Evolutionary conservation across 2,329 filamentous ascomycete genomes (phyloP), one percentile per base, ranked within the genome.

Genomic region (Trichoderma atrobrunneum): DNA sequence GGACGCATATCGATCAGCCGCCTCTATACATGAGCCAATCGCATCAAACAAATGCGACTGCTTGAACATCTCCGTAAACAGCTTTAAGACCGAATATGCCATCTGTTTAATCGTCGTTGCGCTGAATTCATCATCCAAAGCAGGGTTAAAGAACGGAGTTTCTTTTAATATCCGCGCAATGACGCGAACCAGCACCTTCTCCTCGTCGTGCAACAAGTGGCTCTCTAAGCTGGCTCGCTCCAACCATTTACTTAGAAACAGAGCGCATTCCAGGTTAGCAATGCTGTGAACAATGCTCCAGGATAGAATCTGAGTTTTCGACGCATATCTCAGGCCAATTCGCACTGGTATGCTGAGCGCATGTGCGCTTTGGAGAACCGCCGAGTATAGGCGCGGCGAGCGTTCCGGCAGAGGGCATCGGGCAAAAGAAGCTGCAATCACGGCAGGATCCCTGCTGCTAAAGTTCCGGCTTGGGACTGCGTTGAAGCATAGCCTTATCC

Each of bases 281-380:
- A 69, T 69, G n/a, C 66, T 61, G 18, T 69, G 66, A 21, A 69
- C 12, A 18, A 69, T 69, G 28, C 66, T 69, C 66, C 66, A 69
- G 7, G 66, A 69, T 7, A 69, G 18, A 5, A 69, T 69, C 39
- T 69, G 66, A 2, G 66, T 61, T 26, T 69, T 69, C 3, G 66
- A 61, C 16, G 66, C 66, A 34, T 69, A 69, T 34, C 34, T 61
- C 5, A 69, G 60, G 14, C 66, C 66, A 18, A 69, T 69, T 8
- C 66, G 66, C 14, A 69, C 66, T 8, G 66, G 66, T 26, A 69
- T 69, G 36, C 66, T 69, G 26, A 69, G 66, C 7, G 66, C 66
- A 24, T 69, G 66, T 39, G 56, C 66, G 18, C 66, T 69, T 39
- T 69, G 66, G 8, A 69, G 39, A 61, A 69, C 56, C 2, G 66